phyloP scores from a whole-genome alignment of 2,329 filamentous ascomycete genomes.

The Karstenula rhodostoma region DNA sequence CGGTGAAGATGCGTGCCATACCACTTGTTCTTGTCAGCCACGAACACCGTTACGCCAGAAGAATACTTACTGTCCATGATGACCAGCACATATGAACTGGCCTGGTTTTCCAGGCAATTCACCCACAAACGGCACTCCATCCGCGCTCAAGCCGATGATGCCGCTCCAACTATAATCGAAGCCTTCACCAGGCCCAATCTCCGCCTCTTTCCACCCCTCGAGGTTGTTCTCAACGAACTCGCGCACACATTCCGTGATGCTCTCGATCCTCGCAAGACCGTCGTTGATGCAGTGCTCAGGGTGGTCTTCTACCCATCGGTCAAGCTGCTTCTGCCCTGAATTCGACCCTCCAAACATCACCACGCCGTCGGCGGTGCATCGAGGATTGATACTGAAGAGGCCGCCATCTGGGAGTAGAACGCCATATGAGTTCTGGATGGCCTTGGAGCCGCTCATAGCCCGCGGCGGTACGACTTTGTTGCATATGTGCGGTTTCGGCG shows the following conservation, averaged over 20 bases:
- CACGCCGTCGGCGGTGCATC: conserved; percentile 39
- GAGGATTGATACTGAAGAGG: conserved; percentile 45
- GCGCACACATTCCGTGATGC: conserved; percentile 35
- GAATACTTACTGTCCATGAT: conserved; percentile 38
- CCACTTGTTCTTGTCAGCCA: conserved; percentile 26
- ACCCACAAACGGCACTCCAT: conserved; percentile 38
- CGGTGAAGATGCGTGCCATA: conserved; percentile 39
- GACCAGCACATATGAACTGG: conserved; percentile 39
- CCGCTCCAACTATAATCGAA: conserved; percentile 43
- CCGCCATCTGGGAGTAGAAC: conserved; percentile 40
- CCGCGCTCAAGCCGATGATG: conserved; percentile 35
- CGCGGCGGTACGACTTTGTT: conserved; percentile 34
- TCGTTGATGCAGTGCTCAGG: conserved; percentile 42
- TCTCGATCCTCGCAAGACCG: conserved; percentile 33
- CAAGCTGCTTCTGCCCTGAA: conserved; percentile 40
- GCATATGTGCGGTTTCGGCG: conserved; percentile 41
- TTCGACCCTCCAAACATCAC: conserved; percentile 46
- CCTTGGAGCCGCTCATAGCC: conserved; percentile 26
- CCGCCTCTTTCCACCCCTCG: conserved; percentile 32
- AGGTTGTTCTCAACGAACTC: conserved; percentile 36
- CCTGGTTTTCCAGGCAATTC: conserved; percentile 31
- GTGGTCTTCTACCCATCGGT: conserved; percentile 39
- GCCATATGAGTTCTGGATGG: conserved; percentile 43
- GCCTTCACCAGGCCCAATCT: conserved; percentile 38
- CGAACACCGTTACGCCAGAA: neutral